These are phyloP conservation scores for Metarhizium album DNA, from an alignment of 2,329 filamentous ascomycete species.

Conservation along the genomic window DNA sequence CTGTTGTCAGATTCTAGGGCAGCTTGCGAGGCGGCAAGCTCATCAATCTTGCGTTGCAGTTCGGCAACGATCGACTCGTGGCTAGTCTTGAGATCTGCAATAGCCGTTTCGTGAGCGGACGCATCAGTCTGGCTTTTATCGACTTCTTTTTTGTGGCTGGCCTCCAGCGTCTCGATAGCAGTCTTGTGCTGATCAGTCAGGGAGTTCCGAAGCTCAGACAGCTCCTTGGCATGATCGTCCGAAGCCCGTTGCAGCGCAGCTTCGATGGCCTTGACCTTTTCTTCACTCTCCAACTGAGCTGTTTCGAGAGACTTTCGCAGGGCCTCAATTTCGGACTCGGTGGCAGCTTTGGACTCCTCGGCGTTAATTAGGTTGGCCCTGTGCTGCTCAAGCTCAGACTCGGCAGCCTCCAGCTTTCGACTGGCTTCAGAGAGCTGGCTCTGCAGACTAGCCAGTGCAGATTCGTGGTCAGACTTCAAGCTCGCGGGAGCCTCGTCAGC, in stretches of 20 bases:
- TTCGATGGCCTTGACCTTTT: slow-evolving; percentile 23
- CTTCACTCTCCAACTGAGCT: slow-evolving; percentile 21
- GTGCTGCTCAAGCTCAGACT: slow-evolving; percentile 39
- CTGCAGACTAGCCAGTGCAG: slow-evolving; percentile 36
- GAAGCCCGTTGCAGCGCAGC: slow-evolving; percentile 25
- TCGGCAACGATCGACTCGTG: slow-evolving; percentile 38
- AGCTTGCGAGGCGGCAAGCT: slow-evolving; percentile 36
- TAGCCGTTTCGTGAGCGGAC: slow-evolving; percentile 35
- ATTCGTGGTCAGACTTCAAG: slow-evolving; percentile 39
- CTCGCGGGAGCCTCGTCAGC: slow-evolving; percentile 33
- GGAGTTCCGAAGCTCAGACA: slow-evolving; percentile 38
- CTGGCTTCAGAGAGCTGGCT: slow-evolving; percentile 35
- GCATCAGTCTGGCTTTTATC: slow-evolving; percentile 33
- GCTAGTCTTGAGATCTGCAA: slow-evolving; percentile 37
- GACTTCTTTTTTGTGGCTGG: slow-evolving; percentile 41
- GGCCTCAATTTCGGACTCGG: slow-evolving; percentile 34
- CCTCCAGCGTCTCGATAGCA: slow-evolving; percentile 36
- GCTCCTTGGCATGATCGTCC: slow-evolving; percentile 37
- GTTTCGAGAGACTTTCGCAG: slow-evolving; percentile 41
- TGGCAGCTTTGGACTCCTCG: slow-evolving; percentile 36
- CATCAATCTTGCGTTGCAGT: slow-evolving; percentile 45
- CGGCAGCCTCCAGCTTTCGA: slow-evolving; percentile 39
- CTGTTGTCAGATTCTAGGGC: slow-evolving; percentile 34
- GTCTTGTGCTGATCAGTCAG: slow-evolving; percentile 40
- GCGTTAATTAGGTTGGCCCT: slow-evolving; percentile 38